These are phyloP conservation scores for Styphnolobium japonicum DNA, from an alignment of 306 rosid genomes.

Conservation along the genomic window DNA sequence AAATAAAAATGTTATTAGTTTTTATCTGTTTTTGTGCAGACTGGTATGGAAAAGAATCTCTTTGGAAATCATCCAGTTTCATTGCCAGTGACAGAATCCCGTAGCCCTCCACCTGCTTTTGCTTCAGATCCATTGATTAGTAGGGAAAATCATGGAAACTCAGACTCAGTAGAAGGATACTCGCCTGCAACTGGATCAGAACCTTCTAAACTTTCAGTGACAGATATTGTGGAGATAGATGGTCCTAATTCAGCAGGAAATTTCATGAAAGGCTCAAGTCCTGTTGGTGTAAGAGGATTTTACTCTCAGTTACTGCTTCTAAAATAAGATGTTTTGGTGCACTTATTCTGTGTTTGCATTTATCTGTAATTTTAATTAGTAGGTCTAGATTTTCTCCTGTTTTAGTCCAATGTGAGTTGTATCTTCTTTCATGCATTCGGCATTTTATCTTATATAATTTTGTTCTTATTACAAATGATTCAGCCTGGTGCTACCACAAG, in stretches of 20 bases:
- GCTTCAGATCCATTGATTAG: constrained; percentile 75
- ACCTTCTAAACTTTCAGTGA: constrained; percentile 49
- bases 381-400: not conserved
- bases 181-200: constrained; percentile 51
- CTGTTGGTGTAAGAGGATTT: constrained; percentile 68
- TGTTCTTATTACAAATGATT: constrained; percentile 31
- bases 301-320: not conserved
- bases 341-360: constrained; percentile 22
- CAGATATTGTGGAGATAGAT: constrained; percentile 83
- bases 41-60: constrained; percentile 90
- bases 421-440: not conserved
- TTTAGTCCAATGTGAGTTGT: constrained; percentile 11
- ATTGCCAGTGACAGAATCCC: constrained; percentile 57
- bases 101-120: constrained; percentile 88
- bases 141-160: constrained; percentile 47
- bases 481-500: constrained; percentile 98
- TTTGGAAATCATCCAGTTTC: constrained; percentile 92
- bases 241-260: constrained; percentile 64
- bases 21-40: constrained; percentile 53
- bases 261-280: constrained; percentile 66
- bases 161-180: constrained; percentile 43
- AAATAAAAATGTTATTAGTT: constrained; percentile 6
- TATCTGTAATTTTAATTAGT: not conserved
- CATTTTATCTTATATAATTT: constrained; percentile 23
- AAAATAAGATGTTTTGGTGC: not conserved